phyloP scores from a whole-genome alignment of 2,329 filamentous ascomycete species.

The Fusarium nodosum region DNA sequence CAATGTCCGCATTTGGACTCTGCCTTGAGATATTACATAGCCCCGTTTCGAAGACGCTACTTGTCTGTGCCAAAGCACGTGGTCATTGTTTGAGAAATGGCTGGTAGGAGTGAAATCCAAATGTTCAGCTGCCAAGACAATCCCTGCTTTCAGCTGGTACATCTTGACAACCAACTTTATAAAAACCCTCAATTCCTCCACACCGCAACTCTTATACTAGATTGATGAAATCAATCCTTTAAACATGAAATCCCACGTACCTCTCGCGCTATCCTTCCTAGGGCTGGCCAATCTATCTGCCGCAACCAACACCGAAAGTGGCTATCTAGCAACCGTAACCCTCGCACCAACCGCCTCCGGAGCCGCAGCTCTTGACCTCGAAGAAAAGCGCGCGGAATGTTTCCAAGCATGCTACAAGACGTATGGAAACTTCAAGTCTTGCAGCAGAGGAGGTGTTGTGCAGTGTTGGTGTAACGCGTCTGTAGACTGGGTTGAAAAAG shows the following conservation, averaged over 20 bases:
- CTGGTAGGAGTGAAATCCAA: not conserved
- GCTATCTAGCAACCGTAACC: not conserved
- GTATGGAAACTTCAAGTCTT: not conserved
- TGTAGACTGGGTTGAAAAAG: not conserved
- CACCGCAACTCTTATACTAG: not conserved
- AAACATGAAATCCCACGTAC: not conserved
- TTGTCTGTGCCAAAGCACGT: not conserved
- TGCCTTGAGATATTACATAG: not conserved
- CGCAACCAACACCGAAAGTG: not conserved
- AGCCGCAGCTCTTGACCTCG: not conserved
- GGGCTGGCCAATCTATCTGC: not conserved
- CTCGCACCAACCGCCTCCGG: not conserved
- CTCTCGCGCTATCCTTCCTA: not conserved
- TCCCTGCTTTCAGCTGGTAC: not conserved
- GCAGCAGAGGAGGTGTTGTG: not conserved
- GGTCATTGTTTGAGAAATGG: not conserved
- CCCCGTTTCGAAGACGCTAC: not conserved
- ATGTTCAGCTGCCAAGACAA: not conserved
- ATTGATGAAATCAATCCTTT: not conserved
- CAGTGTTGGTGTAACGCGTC: not conserved
- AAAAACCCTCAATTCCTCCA: not conserved
- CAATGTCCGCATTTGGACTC: not conserved
- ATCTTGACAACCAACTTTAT: not conserved
- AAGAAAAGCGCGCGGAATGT: not conserved
- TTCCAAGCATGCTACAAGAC: not conserved